A percentile compares a stretch with the other conserved stretches of the same genome.
phyloP scores from a whole-genome alignment of 345 rosid species.

The Citrus reticulata region DNA sequence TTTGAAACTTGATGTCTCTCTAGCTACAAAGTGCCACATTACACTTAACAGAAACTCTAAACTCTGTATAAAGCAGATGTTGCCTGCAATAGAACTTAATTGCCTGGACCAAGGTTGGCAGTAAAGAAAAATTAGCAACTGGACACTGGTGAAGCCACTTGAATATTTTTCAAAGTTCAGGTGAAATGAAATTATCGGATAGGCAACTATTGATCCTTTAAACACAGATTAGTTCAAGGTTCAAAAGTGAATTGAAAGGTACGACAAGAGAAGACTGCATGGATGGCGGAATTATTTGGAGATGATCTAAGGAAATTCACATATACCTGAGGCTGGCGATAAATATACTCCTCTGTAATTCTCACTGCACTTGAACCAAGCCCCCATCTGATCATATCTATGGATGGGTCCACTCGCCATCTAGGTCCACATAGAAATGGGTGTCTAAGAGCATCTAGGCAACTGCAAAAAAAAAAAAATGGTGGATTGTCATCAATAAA shows the following conservation, averaged over 20 bases:
- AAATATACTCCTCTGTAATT: conserved; percentile 86
- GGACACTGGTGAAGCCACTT: background rate
- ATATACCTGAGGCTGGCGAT: conserved; percentile 68
- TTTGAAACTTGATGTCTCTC: background rate
- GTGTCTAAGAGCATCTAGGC: conserved; percentile 88
- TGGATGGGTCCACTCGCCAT: conserved; percentile 87
- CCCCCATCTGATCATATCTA: conserved; percentile 94
- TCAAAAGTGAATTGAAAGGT: background rate
- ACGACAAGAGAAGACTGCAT: background rate
- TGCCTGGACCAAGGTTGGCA: background rate
- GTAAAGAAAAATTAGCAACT: background rate
- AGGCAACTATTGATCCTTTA: background rate
- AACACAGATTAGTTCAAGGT: background rate
- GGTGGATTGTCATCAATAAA: background rate
- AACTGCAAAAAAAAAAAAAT: conserved; percentile 31
- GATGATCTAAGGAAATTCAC: background rate
- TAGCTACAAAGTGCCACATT: background rate
- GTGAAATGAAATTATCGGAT: background rate
- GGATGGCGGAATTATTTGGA: background rate
- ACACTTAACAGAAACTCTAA: background rate
- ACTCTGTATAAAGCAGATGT: background rate
- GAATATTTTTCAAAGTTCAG: background rate
- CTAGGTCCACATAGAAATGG: conserved; percentile 94
- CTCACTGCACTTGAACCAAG: conserved; percentile 92
- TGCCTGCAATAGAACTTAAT: background rate